Evolutionary conservation across 2,329 filamentous ascomycete genomes (phyloP).

Genomic region (Pseudogymnoascus sp.): DNA sequence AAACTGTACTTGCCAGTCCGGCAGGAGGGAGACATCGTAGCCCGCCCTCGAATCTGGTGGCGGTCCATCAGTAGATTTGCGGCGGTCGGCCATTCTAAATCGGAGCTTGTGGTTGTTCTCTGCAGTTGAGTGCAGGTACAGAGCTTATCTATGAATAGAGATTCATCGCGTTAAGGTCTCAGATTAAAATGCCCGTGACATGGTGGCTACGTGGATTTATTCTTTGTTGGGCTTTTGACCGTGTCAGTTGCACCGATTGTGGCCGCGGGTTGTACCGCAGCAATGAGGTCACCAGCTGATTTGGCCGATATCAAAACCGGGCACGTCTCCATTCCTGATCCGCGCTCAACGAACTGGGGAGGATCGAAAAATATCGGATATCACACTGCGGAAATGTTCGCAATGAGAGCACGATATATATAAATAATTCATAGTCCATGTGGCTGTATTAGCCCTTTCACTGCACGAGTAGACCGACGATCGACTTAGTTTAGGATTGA

Average conservation of each 20-base stretch:
- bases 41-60: constrained; percentile 53
- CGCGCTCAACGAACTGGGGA: neutral
- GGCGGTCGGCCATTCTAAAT: constrained; percentile 25
- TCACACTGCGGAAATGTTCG: neutral
- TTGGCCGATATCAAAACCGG: neutral
- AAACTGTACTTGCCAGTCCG: constrained; percentile 76
- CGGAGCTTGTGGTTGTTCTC: neutral
- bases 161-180: constrained; percentile 1
- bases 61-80: constrained; percentile 37
- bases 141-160: neutral
- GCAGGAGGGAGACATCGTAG: constrained; percentile 61
- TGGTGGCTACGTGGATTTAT: neutral
- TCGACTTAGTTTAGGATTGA: neutral
- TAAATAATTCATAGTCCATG: neutral
- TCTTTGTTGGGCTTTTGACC: neutral
- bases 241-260: constrained; percentile 3
- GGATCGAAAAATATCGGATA: neutral
- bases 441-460: neutral
- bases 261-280: neutral
- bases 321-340: neutral
- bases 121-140: constrained; percentile 3
- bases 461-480: neutral
- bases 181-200: constrained; percentile 1
- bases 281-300: constrained; percentile 4
- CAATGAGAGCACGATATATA: neutral